Percentiles rank a stretch among this genome's conserved stretches.
Evolutionary conservation across 495 filamentous ascomycete genomes (phyloP).

Genomic region (Hamigera avellanea): DNA sequence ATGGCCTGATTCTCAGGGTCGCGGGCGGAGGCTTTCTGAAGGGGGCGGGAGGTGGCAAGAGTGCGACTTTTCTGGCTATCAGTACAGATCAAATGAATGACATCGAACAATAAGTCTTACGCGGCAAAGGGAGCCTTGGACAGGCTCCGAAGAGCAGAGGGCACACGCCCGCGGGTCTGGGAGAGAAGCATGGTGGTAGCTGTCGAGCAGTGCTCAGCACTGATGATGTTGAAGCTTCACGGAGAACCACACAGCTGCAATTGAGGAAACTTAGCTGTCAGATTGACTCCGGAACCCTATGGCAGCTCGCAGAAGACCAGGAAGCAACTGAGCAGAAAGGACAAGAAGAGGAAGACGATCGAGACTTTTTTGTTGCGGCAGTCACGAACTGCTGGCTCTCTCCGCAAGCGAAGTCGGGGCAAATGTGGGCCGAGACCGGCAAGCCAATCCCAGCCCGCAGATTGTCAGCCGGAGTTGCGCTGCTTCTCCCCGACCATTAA

Average conservation of each 20-base stretch:
- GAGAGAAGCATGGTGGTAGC: constrained; percentile 24
- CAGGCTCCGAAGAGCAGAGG: constrained; percentile 30
- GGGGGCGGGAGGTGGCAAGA: constrained; percentile 36
- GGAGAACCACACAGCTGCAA: too few relatives aligned
- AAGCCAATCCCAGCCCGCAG: constrained; percentile 13
- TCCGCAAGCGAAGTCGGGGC: constrained; percentile 17
- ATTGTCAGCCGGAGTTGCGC: constrained; percentile 12
- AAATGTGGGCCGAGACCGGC: constrained; percentile 15
- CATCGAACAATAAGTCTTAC: constrained; percentile 9
- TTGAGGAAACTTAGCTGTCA: too few relatives aligned
- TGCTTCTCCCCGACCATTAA: constrained; percentile 1
- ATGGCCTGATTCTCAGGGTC: constrained; percentile 31
- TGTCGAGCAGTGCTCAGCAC: too few relatives aligned
- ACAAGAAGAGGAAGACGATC: too few relatives aligned
- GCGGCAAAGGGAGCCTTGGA: constrained; percentile 11
- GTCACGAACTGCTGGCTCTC: not conserved
- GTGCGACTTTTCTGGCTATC: constrained; percentile 24
- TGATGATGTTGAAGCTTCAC: too few relatives aligned
- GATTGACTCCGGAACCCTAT: too few relatives aligned
- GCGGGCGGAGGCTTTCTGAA: constrained; percentile 23
- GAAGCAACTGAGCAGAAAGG: too few relatives aligned
- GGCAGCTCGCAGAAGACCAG: too few relatives aligned
- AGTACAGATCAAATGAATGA: constrained; percentile 5
- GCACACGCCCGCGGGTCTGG: constrained; percentile 29
- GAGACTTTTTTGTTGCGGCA: too few relatives aligned